Evolutionary conservation across 2,329 filamentous ascomycete species (phyloP).

Genomic region (Botrytis galanthina): DNA sequence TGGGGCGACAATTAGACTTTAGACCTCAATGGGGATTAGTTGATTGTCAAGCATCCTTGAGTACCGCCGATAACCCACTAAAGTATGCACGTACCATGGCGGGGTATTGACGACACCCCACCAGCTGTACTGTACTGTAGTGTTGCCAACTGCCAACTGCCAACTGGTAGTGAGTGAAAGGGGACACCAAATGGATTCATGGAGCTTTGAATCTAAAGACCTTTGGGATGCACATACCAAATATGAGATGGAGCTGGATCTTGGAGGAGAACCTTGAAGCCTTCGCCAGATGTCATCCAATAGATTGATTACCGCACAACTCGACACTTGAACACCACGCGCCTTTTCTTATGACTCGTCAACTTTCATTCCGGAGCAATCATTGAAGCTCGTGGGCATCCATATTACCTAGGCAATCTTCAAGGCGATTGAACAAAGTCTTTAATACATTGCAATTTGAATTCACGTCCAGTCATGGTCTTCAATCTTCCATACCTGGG

Average conservation of each 20-base stretch:
- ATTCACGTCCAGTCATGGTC: not conserved
- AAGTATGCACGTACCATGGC: slow-evolving; percentile 16
- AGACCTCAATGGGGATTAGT: not conserved
- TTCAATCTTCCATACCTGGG: not conserved
- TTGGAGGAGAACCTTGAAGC: not conserved
- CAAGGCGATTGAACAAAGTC: not conserved
- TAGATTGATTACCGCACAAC: not conserved
- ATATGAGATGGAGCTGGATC: not conserved
- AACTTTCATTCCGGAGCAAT: slow-evolving; percentile 17
- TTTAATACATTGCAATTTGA: not conserved
- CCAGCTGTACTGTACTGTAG: not conserved
- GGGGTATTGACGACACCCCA: not conserved
- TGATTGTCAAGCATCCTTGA: not conserved
- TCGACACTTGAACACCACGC: slow-evolving; percentile 1
- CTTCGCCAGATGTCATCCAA: not conserved
- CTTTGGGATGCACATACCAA: not conserved
- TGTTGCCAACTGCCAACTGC: not conserved
- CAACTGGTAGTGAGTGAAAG: not conserved
- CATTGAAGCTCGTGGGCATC: slow-evolving; percentile 11
- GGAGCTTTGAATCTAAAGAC: not conserved
- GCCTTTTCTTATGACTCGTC: slow-evolving; percentile 20
- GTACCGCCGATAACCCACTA: not conserved
- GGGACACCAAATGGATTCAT: not conserved
- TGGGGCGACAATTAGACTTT: not conserved
- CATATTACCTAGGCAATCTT: not conserved